These are phyloP conservation scores for Gnaphalium uliginosum DNA, from an alignment of 129 eudicot genomes.

Conservation along the genomic window DNA sequence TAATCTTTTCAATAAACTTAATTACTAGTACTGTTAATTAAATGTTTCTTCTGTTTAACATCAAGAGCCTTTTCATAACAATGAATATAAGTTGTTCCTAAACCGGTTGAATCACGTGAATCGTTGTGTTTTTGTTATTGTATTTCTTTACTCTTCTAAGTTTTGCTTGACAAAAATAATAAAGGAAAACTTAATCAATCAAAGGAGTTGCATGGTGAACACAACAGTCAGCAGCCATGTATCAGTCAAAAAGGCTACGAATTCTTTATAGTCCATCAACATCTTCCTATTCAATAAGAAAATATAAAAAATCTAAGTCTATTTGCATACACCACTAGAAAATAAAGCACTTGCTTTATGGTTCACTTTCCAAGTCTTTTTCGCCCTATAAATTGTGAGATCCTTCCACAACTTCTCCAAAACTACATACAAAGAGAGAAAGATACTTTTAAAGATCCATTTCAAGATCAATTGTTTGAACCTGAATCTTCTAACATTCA, in stretches of 20 bases:
- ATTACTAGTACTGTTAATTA: too few species aligned
- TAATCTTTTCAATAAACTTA: too few species aligned
- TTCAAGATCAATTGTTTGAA: background rate
- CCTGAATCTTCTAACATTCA: background rate
- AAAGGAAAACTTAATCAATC: background rate
- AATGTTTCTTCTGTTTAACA: too few species aligned
- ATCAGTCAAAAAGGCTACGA: conserved; percentile 15
- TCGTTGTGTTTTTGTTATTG: background rate
- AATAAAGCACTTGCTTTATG: conserved; percentile 8
- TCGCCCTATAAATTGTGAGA: conserved; percentile 30
- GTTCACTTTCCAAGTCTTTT: background rate
- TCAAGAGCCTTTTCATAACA: too few species aligned
- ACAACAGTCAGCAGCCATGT: conserved; percentile 25
- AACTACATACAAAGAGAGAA: conserved; percentile 10
- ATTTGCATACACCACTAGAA: background rate
- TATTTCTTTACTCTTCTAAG: background rate
- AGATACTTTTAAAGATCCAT: background rate
- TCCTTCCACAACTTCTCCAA: conserved; percentile 23
- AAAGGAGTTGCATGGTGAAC: conserved; percentile 14
- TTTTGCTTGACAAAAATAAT: too few species aligned
- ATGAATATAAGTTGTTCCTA: too few species aligned
- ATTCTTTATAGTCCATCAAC: background rate
- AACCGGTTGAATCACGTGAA: too few species aligned
- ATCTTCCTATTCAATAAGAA: background rate
- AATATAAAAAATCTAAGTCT: background rate